Evolutionary conservation across 129 eudicot species (phyloP).

Genomic region (Flaveria bidentis): DNA sequence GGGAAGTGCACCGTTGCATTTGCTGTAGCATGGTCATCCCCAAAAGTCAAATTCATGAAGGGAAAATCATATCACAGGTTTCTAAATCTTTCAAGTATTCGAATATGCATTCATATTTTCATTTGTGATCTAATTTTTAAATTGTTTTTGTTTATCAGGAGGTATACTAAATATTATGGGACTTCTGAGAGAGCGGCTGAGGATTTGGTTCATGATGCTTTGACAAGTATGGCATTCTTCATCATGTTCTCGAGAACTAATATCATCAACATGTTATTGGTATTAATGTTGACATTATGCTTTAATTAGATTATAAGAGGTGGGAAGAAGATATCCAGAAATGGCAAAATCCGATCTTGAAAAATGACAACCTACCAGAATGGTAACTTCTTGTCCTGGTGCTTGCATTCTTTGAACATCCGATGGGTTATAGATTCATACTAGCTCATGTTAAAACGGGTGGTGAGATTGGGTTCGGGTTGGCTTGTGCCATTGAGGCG

Average conservation of each 20-base stretch:
- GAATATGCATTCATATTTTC: background rate
- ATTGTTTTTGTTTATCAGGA: slow-evolving; percentile 43
- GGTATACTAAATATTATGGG: slow-evolving; percentile 92
- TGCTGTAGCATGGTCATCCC: slow-evolving; percentile 90
- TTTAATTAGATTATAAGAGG: slow-evolving; percentile 65
- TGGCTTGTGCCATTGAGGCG: background rate
- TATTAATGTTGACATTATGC: slow-evolving; percentile 13
- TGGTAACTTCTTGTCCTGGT: slow-evolving; percentile 54
- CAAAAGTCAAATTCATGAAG: slow-evolving; percentile 83
- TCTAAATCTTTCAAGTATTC: background rate
- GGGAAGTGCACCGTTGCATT: slow-evolving; percentile 92
- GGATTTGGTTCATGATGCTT: slow-evolving; percentile 83
- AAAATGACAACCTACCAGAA: slow-evolving; percentile 78
- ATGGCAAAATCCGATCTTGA: slow-evolving; percentile 90
- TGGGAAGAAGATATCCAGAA: slow-evolving; percentile 97
- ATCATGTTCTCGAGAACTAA: background rate
- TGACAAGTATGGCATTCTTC: slow-evolving; percentile 59
- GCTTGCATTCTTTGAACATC: slow-evolving; percentile 4
- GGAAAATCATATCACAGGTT: slow-evolving; percentile 90
- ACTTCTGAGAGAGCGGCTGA: slow-evolving; percentile 80
- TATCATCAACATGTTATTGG: background rate
- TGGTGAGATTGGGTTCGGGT: background rate
- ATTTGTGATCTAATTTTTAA: background rate
- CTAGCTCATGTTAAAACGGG: slow-evolving; percentile 1
- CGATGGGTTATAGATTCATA: background rate